Percentiles rank a stretch among this genome's conserved stretches.
These are phyloP conservation scores for Yarrowia phangngaensis DNA, from an alignment of 805 yeast genomes.

Conservation along the genomic window DNA sequence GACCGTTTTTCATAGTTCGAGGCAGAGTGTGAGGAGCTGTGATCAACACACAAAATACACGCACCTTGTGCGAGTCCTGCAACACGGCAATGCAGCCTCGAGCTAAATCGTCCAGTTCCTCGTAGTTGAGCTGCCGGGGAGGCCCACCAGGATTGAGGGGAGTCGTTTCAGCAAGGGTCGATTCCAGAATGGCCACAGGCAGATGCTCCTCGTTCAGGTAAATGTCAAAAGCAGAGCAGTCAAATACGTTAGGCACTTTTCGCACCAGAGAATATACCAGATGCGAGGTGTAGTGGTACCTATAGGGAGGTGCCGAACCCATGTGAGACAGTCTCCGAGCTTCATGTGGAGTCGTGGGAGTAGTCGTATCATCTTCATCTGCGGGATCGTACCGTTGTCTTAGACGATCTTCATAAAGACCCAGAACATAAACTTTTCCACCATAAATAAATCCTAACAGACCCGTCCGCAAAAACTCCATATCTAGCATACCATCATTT, in stretches of 20 bases:
- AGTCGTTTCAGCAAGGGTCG: slow-evolving; percentile 48
- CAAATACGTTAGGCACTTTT: slow-evolving; percentile 75
- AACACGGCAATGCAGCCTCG: slow-evolving; percentile 46
- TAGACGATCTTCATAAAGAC: slow-evolving; percentile 86
- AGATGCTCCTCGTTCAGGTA: slow-evolving; percentile 73
- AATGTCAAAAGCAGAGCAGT: slow-evolving; percentile 88
- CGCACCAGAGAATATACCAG: slow-evolving; percentile 78
- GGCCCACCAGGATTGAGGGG: slow-evolving; percentile 14
- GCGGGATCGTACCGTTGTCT: slow-evolving; percentile 67
- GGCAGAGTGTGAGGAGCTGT: slow-evolving; percentile 81
- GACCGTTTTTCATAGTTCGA: slow-evolving; percentile 75
- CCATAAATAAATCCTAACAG: slow-evolving; percentile 80
- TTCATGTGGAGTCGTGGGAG: slow-evolving; percentile 28
- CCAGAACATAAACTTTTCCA: slow-evolving; percentile 84
- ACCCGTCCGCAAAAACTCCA: slow-evolving; percentile 87
- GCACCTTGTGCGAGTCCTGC: slow-evolving; percentile 61
- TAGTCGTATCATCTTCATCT: slow-evolving; percentile 39
- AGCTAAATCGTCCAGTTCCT: slow-evolving; percentile 50
- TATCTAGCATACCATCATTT: slow-evolving; percentile 62
- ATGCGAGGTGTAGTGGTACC: slow-evolving; percentile 84
- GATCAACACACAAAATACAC: slow-evolving; percentile 76
- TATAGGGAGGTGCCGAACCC: slow-evolving; percentile 35
- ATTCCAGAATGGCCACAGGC: slow-evolving; percentile 82
- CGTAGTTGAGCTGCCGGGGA: slow-evolving; percentile 29
- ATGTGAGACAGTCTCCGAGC: too few species aligned